Evolutionary conservation across 306 rosid species (phyloP), one percentile per base, ranked within the genome.

Genomic region (Coriaria nepalensis): DNA sequence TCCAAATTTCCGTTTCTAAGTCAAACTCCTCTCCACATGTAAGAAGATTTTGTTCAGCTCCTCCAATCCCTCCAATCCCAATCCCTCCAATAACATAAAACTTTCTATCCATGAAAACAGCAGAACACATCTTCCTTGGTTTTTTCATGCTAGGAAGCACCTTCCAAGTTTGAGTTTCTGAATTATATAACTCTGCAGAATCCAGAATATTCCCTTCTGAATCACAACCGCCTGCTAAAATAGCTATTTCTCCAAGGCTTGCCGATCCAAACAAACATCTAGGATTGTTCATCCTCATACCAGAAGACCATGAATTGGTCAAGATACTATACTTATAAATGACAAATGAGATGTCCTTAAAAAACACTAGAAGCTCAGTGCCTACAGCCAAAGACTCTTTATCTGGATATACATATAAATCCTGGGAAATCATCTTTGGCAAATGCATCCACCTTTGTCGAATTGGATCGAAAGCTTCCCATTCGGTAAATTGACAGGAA

Each of bases 201-300:
- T 65, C 64, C 34, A 86, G 70, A 15, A 74, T 81, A 2, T 35
- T 76, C 35, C 88, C 93, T 6, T 65, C 81, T 0, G 83, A 81
- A 63, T 86, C 82, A 61, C 85, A 81, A 2, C 96, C 96, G 9
- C 96, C 96, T 5, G 93, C 96, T 49, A 86, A 59, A 52, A 86
- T 86, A 9, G 96, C 96, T 9, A 71, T 70, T 77, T 81, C 93
- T 7, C 84, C 87, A 0, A 81, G 81, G 66, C 96, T 78, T 4
- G 96, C 96, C 6, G 96, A 86, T 53, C 96, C 93, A 15, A 86
- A 86, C 77, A 86, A 72, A 62, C 88, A 86, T 61, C 93, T 78
- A 4, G 96, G 96, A 56, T 67, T 70, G 48, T 81, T 81, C 96
- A 81, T 86, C 52, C 64, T 76, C 83, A 69, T 69, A 32, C 88